These are phyloP conservation scores for Aspergillus melleus DNA, from an alignment of 2,329 filamentous ascomycete genomes.

Conservation along the genomic window DNA sequence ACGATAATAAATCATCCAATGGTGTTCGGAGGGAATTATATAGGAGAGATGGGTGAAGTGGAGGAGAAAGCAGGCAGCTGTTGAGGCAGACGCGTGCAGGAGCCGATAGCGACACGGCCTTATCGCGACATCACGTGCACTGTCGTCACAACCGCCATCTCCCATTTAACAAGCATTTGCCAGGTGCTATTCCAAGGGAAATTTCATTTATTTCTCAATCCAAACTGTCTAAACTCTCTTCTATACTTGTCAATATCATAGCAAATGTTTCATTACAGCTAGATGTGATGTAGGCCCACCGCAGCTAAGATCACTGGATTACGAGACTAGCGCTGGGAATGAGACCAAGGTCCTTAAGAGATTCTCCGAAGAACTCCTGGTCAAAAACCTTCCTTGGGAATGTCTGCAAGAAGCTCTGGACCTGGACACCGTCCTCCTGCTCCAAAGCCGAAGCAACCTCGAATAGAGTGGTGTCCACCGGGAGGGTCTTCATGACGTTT, in stretches of 20 bases:
- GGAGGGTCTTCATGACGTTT: conserved; percentile 82
- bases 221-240: background rate
- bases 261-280: background rate
- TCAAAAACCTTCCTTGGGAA: conserved; percentile 83
- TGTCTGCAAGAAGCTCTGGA: conserved; percentile 77
- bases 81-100: conserved; percentile 8
- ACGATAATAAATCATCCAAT: background rate
- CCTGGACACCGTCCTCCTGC: conserved; percentile 67
- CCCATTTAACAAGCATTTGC: background rate
- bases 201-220: background rate
- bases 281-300: background rate
- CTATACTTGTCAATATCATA: background rate
- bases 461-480: conserved; percentile 87
- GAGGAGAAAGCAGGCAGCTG: conserved; percentile 19
- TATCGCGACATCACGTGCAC: conserved; percentile 36
- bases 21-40: background rate
- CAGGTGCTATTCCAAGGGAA: background rate
- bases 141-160: background rate
- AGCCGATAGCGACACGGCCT: conserved; percentile 21
- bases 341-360: conserved; percentile 86
- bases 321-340: conserved; percentile 89
- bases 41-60: conserved; percentile 6
- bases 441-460: conserved; percentile 80
- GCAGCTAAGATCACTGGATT: conserved; percentile 52
- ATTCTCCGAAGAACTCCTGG: conserved; percentile 79